Base-by-base conservation (phyloP, 371 early-diverging fungal genomes). In the Mortierella sp. region DNA sequence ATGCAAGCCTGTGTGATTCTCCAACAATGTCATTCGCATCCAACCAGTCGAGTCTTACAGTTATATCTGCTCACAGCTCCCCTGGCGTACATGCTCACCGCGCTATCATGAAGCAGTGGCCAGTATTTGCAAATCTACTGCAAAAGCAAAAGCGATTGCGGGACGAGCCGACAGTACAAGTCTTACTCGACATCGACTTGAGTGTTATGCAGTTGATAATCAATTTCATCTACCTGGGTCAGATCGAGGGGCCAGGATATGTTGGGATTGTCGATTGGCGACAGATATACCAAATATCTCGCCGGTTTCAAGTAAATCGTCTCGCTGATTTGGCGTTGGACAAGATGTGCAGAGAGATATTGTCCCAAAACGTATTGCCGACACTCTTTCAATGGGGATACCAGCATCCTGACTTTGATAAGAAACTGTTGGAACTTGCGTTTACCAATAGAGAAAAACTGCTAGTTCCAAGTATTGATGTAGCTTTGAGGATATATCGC, bases 211-310 rank as follows among this genome's bases (percentile, higher is more conserved):
- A 52, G 11, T 64, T 74, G 10, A 40, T 68, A 21, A 48, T 68
- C 74, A 74, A 74, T 7, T 68, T 63, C 21, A 38, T 74, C n/a
- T 74, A 74, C 53, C 43, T 58, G 13, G 4, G 33, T 21, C 69
- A 64, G 10, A 63, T 74, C 2, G 74, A 74, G 33, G 74, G 69
- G 7, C 74, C 64, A 4, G 60, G 65, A 1, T 50, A 63, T 63
- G 50, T n/a, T 15, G 69, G 69, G 21, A 15, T 64, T 3, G 65
- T 64, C 1, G 58, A 63, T 21, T 74, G 74, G 74, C 63, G 58
- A 16, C 58, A 21, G 7, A 22, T 74, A 13, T 74, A 48, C 3
- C 68, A 74, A 11, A n/a, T 58, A 40, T 69, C 74, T 15, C 63
- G 53, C 4, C 57, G 58, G 1, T 59, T 74, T 47, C 10, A 45